Evolutionary conservation across 306 rosid species (phyloP), one percentile per base, ranked within the genome.

Genomic region (Cyclanthera cordifolia): DNA sequence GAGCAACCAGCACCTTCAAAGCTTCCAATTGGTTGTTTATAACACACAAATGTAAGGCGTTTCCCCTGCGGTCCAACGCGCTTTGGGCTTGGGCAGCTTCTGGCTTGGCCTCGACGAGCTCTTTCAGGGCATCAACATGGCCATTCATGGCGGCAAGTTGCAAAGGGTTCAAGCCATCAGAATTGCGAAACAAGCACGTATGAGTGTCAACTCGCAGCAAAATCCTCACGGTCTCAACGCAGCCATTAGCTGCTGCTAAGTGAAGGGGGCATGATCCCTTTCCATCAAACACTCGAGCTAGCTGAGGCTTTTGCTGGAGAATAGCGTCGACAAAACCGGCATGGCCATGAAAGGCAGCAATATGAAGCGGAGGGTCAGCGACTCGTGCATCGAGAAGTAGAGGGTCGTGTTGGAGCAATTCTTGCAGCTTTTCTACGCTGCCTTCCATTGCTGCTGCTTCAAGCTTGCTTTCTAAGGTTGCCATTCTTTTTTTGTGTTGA

Each of bases 71-170:
- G 27, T 75, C 79, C 0, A 74, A 55, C n/a, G 67, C 20, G 30
- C 32, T 69, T 69, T 60, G 73, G 19, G 71, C 65, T 72, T 54
- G 71, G 17, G 73, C 65, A 48, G 74, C 76, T 32, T 65, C 67
- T 14, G 19, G 63, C n/a, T 20, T 59, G 11, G 27, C 77, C 20
- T 67, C 27, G 3, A 67, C 43, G 52, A 75, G 63, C 77, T 75
- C 82, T 9, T 21, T 24, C 53, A 72, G 7, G 25, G 72, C 77
- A 49, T 58, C 47, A 1, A 52, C 76, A 7, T 76, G 74, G 25
- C 82, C 79, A 54, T 79, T 79, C 4, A 53, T 16, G 14, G 79
- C 77, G 5, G 82, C 77, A 32, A 75, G 71, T 59, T 75, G 79
- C 48, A 79, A 58, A 4, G 82, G 74, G 12, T 78, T 72, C 60